Conservation (phyloP, 1,139 yeast genomes). For the Diutina sp. region DNA sequence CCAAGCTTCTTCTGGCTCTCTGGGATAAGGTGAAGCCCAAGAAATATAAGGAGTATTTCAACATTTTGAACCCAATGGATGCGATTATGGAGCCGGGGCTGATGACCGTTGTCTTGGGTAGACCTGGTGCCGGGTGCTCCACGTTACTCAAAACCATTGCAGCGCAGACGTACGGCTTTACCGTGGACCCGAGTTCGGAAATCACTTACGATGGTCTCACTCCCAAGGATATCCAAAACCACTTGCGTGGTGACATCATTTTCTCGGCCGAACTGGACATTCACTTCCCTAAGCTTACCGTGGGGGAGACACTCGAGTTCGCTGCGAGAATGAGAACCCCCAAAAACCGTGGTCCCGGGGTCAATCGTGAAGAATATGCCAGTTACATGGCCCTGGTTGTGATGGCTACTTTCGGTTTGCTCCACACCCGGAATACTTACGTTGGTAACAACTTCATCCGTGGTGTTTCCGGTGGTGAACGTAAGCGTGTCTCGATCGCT, state of each 20-base stretch:
- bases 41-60: conserved; percentile 17
- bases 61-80: conserved; percentile 57
- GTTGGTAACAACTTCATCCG: conserved; percentile 26
- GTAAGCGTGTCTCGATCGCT: conserved; percentile 32
- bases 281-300: conserved; percentile 4
- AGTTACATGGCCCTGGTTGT: conserved; percentile 3
- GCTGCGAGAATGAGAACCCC: conserved; percentile 4
- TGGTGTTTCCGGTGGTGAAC: conserved; percentile 33
- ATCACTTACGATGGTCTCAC: conserved; percentile 4
- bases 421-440: conserved; percentile 13
- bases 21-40: background rate
- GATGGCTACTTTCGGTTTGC: conserved; percentile 5
- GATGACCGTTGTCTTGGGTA: conserved; percentile 62
- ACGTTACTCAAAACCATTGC: conserved; percentile 64
- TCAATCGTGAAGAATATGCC: conserved; percentile 2
- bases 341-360: conserved; percentile 2
- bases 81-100: conserved; percentile 61
- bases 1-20: background rate
- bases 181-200: conserved; percentile 17
- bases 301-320: conserved; percentile 3
- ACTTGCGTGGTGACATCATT: conserved; percentile 4
- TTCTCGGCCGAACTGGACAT: conserved; percentile 4
- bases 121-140: conserved; percentile 83
- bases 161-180: conserved; percentile 60
- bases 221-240: conserved; percentile 1